A percentile compares a stretch with the other conserved stretches of the same genome.
Evolutionary conservation across 352 stramenopile genomes (phyloP).

Genomic region (Globisporangium orthogonon): DNA sequence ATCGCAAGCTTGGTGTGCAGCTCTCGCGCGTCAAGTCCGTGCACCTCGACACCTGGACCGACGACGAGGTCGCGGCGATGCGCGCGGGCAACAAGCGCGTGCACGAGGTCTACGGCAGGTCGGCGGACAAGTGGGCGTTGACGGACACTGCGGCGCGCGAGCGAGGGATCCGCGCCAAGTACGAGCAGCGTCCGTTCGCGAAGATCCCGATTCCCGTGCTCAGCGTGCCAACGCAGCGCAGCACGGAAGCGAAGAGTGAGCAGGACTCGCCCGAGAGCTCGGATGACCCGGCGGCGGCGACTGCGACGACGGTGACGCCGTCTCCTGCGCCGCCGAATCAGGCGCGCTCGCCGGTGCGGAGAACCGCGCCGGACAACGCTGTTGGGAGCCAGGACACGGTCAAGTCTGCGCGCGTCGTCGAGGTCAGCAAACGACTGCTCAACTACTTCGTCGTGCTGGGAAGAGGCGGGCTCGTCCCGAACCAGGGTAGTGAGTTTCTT

Average conservation of each 20-base stretch:
- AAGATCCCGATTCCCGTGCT: constrained; percentile 23
- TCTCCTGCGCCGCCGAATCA: constrained; percentile 19
- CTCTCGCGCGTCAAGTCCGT: constrained; percentile 86
- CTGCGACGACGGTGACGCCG: constrained; percentile 9
- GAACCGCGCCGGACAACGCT: constrained; percentile 4
- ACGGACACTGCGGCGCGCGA: constrained; percentile 36
- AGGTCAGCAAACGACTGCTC: constrained; percentile 74
- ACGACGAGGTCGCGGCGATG: constrained; percentile 67
- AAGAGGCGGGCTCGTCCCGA: constrained; percentile 41
- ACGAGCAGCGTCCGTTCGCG: constrained; percentile 59
- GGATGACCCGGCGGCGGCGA: constrained; percentile 21
- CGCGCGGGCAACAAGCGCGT: constrained; percentile 70
- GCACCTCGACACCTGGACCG: constrained; percentile 68
- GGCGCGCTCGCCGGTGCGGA: constrained; percentile 22
- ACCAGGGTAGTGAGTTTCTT: constrained; percentile 52
- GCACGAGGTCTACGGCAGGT: constrained; percentile 49
- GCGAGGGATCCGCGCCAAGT: constrained; percentile 62
- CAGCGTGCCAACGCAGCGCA: background rate
- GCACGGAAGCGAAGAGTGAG: constrained; percentile 38
- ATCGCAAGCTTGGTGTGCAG: constrained; percentile 94
- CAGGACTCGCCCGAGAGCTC: constrained; percentile 46
- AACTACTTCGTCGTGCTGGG: constrained; percentile 83
- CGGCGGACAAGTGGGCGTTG: constrained; percentile 46
- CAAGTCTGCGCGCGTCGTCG: constrained; percentile 51
- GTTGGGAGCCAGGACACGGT: constrained; percentile 22